phyloP scores from a whole-genome alignment of 2,329 filamentous ascomycete species.

The Cladosporium halotolerans region DNA sequence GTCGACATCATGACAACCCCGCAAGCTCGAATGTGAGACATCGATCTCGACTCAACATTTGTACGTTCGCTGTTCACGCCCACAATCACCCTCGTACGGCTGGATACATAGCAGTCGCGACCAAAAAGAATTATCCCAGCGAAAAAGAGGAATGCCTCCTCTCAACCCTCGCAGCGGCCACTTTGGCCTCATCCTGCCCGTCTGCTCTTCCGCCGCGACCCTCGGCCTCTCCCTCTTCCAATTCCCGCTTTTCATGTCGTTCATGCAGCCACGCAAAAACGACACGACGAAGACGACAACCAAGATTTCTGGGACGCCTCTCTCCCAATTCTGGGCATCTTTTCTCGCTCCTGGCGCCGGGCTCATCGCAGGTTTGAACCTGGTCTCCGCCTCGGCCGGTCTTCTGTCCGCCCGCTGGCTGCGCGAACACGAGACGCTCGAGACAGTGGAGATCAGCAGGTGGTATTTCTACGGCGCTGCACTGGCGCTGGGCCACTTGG shows the following conservation, averaged over 20 bases:
- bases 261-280: slow-evolving; percentile 13
- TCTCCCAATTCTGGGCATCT: slow-evolving; percentile 23
- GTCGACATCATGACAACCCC: no score
- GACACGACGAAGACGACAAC: background rate
- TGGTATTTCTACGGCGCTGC: slow-evolving; percentile 26
- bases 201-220: slow-evolving; percentile 26
- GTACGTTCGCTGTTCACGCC: no score
- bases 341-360: slow-evolving; percentile 19
- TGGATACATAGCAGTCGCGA: background rate
- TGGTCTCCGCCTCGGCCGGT: slow-evolving; percentile 19
- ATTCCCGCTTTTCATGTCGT: slow-evolving; percentile 23
- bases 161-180: slow-evolving; percentile 21
- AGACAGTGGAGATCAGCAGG: slow-evolving; percentile 21
- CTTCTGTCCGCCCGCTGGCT: slow-evolving; percentile 22
- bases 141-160: slow-evolving; percentile 19
- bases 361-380: slow-evolving; percentile 17
- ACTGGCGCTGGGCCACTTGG: slow-evolving; percentile 23
- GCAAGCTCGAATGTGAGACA: no score
- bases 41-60: no score
- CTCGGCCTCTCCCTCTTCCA: slow-evolving; percentile 26
- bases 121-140: background rate
- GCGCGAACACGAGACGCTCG: slow-evolving; percentile 20
- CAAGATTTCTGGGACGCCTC: slow-evolving; percentile 11
- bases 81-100: no score
- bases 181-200: slow-evolving; percentile 25